Conservation (phyloP, 148 eudicot species). For the Fagopyrum tataricum region DNA sequence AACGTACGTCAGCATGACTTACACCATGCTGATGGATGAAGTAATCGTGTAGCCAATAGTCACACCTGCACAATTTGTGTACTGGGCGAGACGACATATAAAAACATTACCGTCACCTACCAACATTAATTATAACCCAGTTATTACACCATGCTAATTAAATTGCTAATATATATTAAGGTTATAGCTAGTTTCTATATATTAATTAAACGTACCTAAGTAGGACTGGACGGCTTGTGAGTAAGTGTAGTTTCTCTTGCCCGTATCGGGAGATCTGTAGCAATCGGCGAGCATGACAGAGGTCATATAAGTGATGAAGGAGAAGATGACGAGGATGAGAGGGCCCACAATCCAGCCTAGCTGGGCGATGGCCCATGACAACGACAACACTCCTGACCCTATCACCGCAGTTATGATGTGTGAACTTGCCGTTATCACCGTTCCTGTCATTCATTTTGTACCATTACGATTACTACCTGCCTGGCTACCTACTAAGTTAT, state of each 20-base stretch:
- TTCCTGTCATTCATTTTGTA: not conserved
- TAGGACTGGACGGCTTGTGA: slow-evolving; percentile 13
- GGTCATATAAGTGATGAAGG: slow-evolving; percentile 14
- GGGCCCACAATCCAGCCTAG: slow-evolving; percentile 17
- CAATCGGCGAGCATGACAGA: slow-evolving; percentile 16
- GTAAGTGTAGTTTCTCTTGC: slow-evolving; percentile 18
- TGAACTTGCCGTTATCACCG: slow-evolving; percentile 12
- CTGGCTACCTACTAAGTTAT: no score
- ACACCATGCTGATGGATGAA: slow-evolving; percentile 59
- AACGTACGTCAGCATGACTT: slow-evolving; percentile 6
- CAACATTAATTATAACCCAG: not conserved
- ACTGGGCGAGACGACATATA: slow-evolving; percentile 20
- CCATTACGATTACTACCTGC: no score
- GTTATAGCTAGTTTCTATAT: no score
- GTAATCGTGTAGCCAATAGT: slow-evolving; percentile 63
- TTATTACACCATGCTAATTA: no score
- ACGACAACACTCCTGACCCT: slow-evolving; percentile 15
- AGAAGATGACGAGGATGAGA: slow-evolving; percentile 2
- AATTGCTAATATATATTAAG: no score
- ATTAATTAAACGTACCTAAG: no score
- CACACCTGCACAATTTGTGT: slow-evolving; percentile 40
- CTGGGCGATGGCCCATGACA: slow-evolving; percentile 17
- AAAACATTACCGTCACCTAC: slow-evolving; percentile 1
- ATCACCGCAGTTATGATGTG: slow-evolving; percentile 19
- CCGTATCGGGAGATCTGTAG: slow-evolving; percentile 14